Evolutionary conservation across 106 monocot species (phyloP).

Genomic region (Dendrobium chrysotoxum): DNA sequence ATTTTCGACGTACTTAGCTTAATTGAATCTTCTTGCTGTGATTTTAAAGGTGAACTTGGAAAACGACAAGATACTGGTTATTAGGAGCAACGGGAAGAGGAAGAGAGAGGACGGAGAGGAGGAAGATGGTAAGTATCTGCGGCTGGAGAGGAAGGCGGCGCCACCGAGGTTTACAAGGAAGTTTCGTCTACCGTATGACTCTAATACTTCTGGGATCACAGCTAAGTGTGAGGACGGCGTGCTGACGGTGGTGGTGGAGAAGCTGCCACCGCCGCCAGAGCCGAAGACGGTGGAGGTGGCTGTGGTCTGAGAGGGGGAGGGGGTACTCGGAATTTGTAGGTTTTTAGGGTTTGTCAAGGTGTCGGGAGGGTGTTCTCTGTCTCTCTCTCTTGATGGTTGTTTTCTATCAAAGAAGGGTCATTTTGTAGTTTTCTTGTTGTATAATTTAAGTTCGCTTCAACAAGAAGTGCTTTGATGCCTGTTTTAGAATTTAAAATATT

Average conservation of each 20-base stretch:
- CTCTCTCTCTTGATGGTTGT: no score
- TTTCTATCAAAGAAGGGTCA: no score
- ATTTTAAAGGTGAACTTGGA: slow-evolving; percentile 60
- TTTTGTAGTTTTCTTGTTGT: no score
- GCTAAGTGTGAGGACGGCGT: slow-evolving; percentile 78
- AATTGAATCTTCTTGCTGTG: neutral
- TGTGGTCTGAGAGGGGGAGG: slow-evolving; percentile 20
- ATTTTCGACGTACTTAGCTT: no score
- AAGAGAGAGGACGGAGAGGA: slow-evolving; percentile 47
- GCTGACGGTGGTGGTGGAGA: slow-evolving; percentile 53
- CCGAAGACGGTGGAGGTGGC: slow-evolving; percentile 38
- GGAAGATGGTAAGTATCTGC: slow-evolving; percentile 49
- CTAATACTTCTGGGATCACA: slow-evolving; percentile 32
- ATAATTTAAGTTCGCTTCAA: no score
- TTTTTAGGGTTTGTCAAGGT: no score
- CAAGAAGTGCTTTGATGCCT: no score
- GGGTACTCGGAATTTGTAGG: no score
- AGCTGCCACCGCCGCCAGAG: slow-evolving; percentile 42
- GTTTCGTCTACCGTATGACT: slow-evolving; percentile 62
- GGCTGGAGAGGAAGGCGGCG: slow-evolving; percentile 37
- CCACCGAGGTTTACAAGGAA: slow-evolving; percentile 35
- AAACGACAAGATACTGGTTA: slow-evolving; percentile 50
- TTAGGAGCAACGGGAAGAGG: slow-evolving; percentile 35
- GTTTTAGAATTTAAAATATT: no score
- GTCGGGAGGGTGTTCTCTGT: no score